Evolutionary conservation across 202 grass and related monocot genomes (phyloP).

Genomic region (Eragrostis tef): DNA sequence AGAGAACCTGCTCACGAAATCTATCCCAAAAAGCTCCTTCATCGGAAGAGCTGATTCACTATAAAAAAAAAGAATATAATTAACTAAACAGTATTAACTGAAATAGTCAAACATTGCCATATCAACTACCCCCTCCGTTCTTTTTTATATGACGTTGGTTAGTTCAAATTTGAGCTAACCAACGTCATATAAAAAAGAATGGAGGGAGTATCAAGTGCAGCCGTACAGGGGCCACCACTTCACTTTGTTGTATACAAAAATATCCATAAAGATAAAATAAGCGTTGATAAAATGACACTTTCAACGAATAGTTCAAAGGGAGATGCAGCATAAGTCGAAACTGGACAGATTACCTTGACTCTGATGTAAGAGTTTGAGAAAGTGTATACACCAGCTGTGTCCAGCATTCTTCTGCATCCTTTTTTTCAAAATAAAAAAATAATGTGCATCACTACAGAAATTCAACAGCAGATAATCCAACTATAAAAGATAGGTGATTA

Average conservation of each 20-base stretch:
- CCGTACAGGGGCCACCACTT: neutral
- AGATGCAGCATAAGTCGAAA: conserved; percentile 16
- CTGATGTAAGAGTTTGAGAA: conserved; percentile 92
- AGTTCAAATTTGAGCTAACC: too few species aligned
- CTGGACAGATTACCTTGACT: conserved; percentile 63
- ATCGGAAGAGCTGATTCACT: conserved; percentile 69
- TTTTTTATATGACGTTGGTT: too few species aligned
- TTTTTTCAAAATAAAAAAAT: conserved; percentile 19
- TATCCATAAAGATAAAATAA: conserved; percentile 16
- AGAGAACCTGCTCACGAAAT: conserved; percentile 84
- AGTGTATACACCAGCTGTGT: conserved; percentile 92
- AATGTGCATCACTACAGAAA: conserved; percentile 30
- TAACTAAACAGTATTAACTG: conserved; percentile 8
- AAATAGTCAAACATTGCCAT: conserved; percentile 20
- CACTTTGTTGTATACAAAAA: conserved; percentile 20
- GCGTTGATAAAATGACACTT: neutral
- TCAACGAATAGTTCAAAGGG: conserved; percentile 1
- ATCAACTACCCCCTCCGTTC: too few species aligned
- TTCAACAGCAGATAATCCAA: conserved; percentile 34
- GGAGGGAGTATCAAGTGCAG: too few species aligned
- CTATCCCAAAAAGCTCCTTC: conserved; percentile 89
- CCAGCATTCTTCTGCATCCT: conserved; percentile 99
- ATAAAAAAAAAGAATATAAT: conserved; percentile 10
- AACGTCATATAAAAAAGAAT: too few species aligned
- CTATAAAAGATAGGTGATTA: conserved; percentile 27